Evolutionary conservation across 768 basidiomycete genomes (phyloP).

Genomic region (Termitomyces sp.): DNA sequence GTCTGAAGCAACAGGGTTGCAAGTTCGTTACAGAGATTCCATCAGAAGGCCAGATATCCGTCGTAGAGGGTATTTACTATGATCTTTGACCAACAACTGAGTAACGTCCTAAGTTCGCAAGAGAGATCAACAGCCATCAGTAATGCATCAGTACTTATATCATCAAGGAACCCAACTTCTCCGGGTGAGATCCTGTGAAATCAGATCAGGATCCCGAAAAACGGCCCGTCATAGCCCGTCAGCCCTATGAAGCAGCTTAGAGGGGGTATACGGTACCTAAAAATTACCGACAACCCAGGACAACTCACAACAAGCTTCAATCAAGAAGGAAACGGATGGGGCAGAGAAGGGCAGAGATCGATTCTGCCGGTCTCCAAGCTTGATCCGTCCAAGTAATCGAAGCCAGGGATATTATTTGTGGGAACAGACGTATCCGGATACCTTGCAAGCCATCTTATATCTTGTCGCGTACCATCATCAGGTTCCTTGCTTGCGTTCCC

Average conservation of each 20-base stretch:
- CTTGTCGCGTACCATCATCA: conserved; percentile 16
- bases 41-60: conserved; percentile 8
- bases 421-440: conserved; percentile 16
- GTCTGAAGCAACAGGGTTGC: neutral
- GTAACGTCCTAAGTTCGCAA: neutral
- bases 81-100: neutral
- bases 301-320: conserved; percentile 14
- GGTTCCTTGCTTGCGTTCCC: conserved; percentile 11
- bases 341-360: conserved; percentile 23
- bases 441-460: conserved; percentile 27
- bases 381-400: conserved; percentile 20
- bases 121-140: neutral
- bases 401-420: conserved; percentile 28
- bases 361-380: conserved; percentile 21
- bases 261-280: conserved; percentile 14
- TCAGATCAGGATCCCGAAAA: neutral
- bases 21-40: neutral
- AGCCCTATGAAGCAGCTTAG: neutral
- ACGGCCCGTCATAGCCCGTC: neutral
- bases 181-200: conserved; percentile 11
- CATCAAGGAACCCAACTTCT: too few species aligned
- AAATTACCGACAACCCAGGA: neutral
- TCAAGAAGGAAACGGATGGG: conserved; percentile 17
- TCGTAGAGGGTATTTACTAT: neutral
- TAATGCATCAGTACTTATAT: too few species aligned